Evolutionary conservation across 2,329 filamentous ascomycete genomes (phyloP), one percentile per base, ranked within the genome.

Genomic region (Aspergillus niger): DNA sequence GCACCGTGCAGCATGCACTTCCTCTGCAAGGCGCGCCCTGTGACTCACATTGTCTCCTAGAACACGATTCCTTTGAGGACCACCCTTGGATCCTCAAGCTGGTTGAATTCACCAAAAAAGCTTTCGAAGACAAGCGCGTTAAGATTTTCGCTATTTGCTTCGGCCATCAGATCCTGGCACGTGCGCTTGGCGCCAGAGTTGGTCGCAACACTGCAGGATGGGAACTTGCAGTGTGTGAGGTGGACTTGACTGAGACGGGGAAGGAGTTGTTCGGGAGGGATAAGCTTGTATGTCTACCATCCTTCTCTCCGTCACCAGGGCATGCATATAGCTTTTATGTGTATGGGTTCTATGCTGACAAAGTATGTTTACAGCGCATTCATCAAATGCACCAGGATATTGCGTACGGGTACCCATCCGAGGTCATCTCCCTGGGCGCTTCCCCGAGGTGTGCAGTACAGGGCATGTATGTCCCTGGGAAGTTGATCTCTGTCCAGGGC

Each of bases 331-430:
- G 24, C 43, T 30, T 4, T 10, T 17, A 47, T 32, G 24, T n/a
- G 2, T 7, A 15, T 28, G 3, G 11, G 20, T 0, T 48, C 22
- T 20, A 30, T 20, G 47, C 47, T 50, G 32, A 50, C 47, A 6
- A 17, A 2, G 5, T 38, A 57, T 49, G 51, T 2, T 58, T 28
- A n/a, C 61, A 77, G 74, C 70, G 69, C 53, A 70, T 96, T 63
- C 89, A 93, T 73, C 91, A 96, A 76, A 94, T 96, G 90, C 92
- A 97, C 76, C 86, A 87, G 65, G 91, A 97, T 72, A 85, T 89
- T 39, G 89, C 94, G 5, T 84, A 83, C 67, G 76, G 81, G 22
- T 86, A 86, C 57, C 91, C 91, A 0, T 70, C 80, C 5, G 85
- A 83, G 57, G 84, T 89, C 2, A 81, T 88, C 58, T 76, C 81